Evolutionary conservation across 202 grass and related monocot genomes (phyloP), one percentile per base, ranked within the genome.

Genomic region (Cymbopogon flexuosus): DNA sequence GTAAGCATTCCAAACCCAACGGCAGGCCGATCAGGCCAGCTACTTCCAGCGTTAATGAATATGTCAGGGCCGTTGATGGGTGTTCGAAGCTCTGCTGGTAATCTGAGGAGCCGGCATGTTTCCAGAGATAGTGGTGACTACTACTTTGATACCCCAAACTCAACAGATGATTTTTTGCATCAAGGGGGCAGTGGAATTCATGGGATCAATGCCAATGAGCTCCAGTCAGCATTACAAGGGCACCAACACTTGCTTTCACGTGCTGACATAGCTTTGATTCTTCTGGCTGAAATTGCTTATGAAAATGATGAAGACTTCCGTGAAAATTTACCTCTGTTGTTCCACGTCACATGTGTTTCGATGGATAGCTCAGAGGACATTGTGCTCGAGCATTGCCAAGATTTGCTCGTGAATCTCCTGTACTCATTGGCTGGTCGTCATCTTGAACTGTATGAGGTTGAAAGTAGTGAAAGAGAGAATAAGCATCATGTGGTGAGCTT

Each of bases 331-430:
- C 92, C 95, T 22, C 72, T 98, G 69, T 82, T 98, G 31, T 98
- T 98, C 86, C 92, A 98, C 85, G 92, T 98, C 71, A 95, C 90
- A 10, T 98, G 95, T 80, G 95, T 98, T 85, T 98, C 95, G 0
- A 95, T 98, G 95, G 92, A 98, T 86, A 98, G 95, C 68, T 95
- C 95, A 74, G 95, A 98, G 76, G 95, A 98, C 83, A 95, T 98
- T 77, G 92, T 98, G 69, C 95, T 98, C 5, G 88, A 94, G 81
- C 95, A 98, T 76, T 98, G 92, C 88, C 95, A 98, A 77, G 88
- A 98, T 86, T 90, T 98, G 75, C 92, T 98, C 22, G 95, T 92
- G 68, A 98, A 98, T 91, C 85, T 98, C 34, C 90, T 98, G 11
- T 98, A 98, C 76, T 98, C 95, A 60, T 84, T 98, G 62, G 95